phyloP scores from a whole-genome alignment of 202 grass and related monocot genomes.

The Elaeis oleifera region DNA sequence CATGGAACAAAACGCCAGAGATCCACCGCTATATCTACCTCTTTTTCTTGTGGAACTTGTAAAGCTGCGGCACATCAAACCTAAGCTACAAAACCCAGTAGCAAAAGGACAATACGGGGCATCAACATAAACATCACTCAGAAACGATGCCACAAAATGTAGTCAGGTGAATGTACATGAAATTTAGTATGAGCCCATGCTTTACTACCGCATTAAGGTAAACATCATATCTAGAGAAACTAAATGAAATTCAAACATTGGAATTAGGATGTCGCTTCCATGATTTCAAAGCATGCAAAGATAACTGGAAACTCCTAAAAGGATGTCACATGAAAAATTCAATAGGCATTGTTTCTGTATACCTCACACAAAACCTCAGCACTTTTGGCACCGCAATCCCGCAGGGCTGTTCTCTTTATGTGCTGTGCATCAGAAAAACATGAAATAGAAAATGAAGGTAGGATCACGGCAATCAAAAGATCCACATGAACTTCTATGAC shows the following conservation, averaged over 20 bases:
- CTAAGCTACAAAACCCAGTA: conserved; percentile 38
- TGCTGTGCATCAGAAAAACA: conserved; percentile 27
- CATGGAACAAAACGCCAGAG: conserved; percentile 77
- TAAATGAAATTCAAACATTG: too few relatives aligned
- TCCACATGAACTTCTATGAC: too few relatives aligned
- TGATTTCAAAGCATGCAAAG: not conserved
- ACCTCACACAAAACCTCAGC: conserved; percentile 78
- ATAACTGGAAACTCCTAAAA: not conserved
- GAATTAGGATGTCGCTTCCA: too few relatives aligned
- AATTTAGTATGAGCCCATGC: too few relatives aligned
- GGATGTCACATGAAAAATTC: too few relatives aligned
- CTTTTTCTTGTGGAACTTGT: conserved; percentile 88
- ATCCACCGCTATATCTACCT: conserved; percentile 65
- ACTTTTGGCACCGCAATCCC: conserved; percentile 34
- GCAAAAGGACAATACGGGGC: not conserved
- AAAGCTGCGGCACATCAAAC: conserved; percentile 60
- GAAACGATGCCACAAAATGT: not conserved
- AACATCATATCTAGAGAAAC: too few relatives aligned
- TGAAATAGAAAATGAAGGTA: not conserved
- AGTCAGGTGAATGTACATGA: too few relatives aligned
- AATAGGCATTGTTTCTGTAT: not conserved
- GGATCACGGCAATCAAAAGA: too few relatives aligned
- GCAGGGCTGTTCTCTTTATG: conserved; percentile 58
- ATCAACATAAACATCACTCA: not conserved
- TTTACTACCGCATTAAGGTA: too few relatives aligned